Evolutionary conservation across 2,329 filamentous ascomycete species (phyloP), one percentile per base, ranked within the genome.

Genomic region (Scedosporium boydii): DNA sequence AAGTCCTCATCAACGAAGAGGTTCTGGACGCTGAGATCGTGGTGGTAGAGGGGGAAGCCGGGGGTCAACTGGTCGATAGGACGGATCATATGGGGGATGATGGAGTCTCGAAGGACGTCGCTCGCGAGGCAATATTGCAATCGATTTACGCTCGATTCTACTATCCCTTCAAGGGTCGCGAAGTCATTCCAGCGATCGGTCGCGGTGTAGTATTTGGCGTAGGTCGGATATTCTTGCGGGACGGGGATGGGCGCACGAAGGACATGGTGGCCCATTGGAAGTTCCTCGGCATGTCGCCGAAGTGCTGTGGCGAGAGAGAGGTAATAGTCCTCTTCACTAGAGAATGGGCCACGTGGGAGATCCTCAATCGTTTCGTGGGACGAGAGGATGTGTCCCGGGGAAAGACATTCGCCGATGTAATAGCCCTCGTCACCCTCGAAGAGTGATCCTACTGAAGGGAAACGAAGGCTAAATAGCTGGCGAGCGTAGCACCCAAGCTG

Each of bases 391-490:
- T 61, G 59, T 12, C 62, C 58, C 4, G 64, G 65, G 53, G 64
- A 65, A 59, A 66, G 63, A 57, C 62, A 66, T 63, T 65, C 63
- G 16, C 62, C 65, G 38, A 67, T 59, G 38, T 58, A 64, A 61
- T 62, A 67, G 44, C 59, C 55, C 7, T 64, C 62, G n/a, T 68
- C 58, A n/a, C 65, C 62, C 63, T 72, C 66, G 41, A 70, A 69
- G 26, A 71, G 66, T 23, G 69, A 72, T 41, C 69, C 69, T 5
- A 72, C 70, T 48, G 62, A 67, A 41, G 69, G 65, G 59, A 73
- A 70, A 10, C 66, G 65, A 57, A 70, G 59, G 44, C 66, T 63
- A 21, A 63, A 71, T 62, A 72, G 63, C 46, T 72, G 67, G 56
- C 58, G 66, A 56, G 63, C 66, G 68, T 66, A 57, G 26, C 53